A percentile compares a stretch with the other conserved stretches of the same genome.
These are phyloP conservation scores for Chalciporus piperatus DNA, from an alignment of 768 basidiomycete species.

Conservation along the genomic window DNA sequence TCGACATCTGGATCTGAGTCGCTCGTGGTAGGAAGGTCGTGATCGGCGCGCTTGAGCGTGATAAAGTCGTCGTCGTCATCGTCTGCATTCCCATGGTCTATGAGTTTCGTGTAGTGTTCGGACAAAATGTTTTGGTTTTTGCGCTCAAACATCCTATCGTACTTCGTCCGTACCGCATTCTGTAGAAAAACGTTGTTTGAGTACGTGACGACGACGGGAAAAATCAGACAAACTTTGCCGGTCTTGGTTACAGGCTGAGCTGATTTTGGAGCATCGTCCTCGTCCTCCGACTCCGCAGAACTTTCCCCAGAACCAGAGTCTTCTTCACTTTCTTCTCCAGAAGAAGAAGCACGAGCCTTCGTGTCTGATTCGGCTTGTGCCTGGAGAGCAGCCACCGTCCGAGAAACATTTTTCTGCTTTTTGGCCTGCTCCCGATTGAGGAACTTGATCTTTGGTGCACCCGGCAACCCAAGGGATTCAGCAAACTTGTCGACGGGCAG, in stretches of 20 bases:
- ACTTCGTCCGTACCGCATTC: slow-evolving; percentile 77
- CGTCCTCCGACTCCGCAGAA: slow-evolving; percentile 27
- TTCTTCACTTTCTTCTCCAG: slow-evolving; percentile 17
- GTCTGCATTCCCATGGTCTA: slow-evolving; percentile 59
- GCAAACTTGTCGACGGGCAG: slow-evolving; percentile 85
- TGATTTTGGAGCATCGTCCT: not conserved
- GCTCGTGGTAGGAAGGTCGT: slow-evolving; percentile 51
- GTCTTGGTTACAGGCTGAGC: slow-evolving; percentile 23
- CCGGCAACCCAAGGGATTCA: slow-evolving; percentile 87
- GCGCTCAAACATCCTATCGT: slow-evolving; percentile 96
- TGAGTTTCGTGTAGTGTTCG: slow-evolving; percentile 83
- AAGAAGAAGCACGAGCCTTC: slow-evolving; percentile 10
- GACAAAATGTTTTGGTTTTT: slow-evolving; percentile 94
- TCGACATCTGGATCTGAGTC: slow-evolving; percentile 36
- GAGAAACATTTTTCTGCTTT: slow-evolving; percentile 71
- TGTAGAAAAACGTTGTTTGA: slow-evolving; percentile 10
- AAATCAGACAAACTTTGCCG: slow-evolving; percentile 39
- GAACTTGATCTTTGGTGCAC: slow-evolving; percentile 95
- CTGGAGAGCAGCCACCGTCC: slow-evolving; percentile 38
- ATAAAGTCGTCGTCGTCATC: slow-evolving; percentile 77
- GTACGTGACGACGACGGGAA: not conserved
- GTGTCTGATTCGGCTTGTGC: slow-evolving; percentile 27
- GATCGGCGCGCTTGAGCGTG: slow-evolving; percentile 88
- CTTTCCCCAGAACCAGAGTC: slow-evolving; percentile 20
- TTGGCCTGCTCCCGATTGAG: slow-evolving; percentile 64